Evolutionary conservation across 305 asterid species (phyloP).

Genomic region (Fraxinus ornus): DNA sequence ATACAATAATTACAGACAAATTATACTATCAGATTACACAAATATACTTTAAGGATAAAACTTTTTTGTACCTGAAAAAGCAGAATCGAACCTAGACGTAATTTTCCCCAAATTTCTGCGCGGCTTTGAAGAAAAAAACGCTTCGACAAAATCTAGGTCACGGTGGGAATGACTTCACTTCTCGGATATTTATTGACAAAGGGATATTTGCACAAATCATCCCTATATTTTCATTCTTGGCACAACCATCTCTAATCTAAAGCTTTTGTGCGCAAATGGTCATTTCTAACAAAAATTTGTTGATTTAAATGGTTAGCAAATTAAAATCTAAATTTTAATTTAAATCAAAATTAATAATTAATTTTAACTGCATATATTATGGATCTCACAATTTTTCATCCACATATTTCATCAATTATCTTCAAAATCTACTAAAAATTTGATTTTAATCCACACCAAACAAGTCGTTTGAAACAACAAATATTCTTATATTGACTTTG

Average conservation of each 20-base stretch:
- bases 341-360: too few species aligned
- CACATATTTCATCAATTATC: too few species aligned
- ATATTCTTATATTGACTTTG: neutral
- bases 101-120: neutral
- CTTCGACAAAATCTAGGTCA: neutral
- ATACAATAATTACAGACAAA: neutral
- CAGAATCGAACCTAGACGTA: neutral
- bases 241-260: neutral
- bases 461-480: neutral
- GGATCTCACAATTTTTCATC: too few species aligned
- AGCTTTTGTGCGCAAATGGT: neutral
- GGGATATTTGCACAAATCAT: neutral
- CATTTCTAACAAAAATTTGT: neutral
- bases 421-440: too few species aligned
- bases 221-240: neutral
- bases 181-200: neutral
- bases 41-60: neutral
- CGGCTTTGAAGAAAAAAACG: neutral
- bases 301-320: too few species aligned
- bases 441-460: too few species aligned
- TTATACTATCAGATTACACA: neutral
- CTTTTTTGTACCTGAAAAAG: neutral
- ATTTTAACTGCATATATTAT: too few species aligned
- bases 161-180: neutral
- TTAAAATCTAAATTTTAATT: too few species aligned